A percentile compares a stretch with the other conserved stretches of the same genome.
Evolutionary conservation across 163 green algal species (phyloP).

Genomic region (Volvox carteri): DNA sequence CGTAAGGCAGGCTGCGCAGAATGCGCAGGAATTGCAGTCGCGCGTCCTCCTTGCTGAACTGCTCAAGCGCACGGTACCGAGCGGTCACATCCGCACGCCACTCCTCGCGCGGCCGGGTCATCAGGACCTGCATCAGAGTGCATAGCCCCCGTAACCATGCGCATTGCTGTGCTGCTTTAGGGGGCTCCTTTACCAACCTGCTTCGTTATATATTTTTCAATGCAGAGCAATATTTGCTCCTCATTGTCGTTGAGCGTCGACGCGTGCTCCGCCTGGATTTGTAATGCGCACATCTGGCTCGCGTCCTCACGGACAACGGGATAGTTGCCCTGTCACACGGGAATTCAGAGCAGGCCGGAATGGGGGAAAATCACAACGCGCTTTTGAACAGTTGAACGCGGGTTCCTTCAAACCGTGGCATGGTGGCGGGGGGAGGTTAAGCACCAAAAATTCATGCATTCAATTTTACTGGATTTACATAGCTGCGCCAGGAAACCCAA

Average conservation of each 20-base stretch:
- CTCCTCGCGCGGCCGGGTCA: slow-evolving; percentile 86
- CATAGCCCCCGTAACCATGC: background rate
- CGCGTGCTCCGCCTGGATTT: slow-evolving; percentile 76
- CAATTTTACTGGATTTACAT: too few relatives aligned
- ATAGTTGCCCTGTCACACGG: slow-evolving; percentile 87
- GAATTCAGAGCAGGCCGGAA: background rate
- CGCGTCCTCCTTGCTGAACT: slow-evolving; percentile 94
- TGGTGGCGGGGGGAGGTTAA: too few relatives aligned
- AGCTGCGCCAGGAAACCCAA: too few relatives aligned
- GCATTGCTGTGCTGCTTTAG: too few relatives aligned
- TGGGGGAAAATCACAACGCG: background rate
- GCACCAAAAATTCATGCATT: too few relatives aligned
- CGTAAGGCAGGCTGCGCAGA: slow-evolving; percentile 95
- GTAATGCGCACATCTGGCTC: slow-evolving; percentile 78
- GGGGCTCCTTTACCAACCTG: slow-evolving; percentile 70
- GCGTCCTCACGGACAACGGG: slow-evolving; percentile 96
- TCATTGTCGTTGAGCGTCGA: slow-evolving; percentile 73
- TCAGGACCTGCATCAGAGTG: slow-evolving; percentile 75
- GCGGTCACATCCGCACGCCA: slow-evolving; percentile 86
- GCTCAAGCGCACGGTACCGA: slow-evolving; percentile 73
- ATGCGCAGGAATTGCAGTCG: slow-evolving; percentile 94
- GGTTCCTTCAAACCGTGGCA: background rate
- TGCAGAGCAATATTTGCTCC: slow-evolving; percentile 75
- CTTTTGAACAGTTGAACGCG: background rate
- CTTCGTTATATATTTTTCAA: slow-evolving; percentile 88